These are phyloP conservation scores for Nicotiana undulata DNA, from an alignment of 257 asterid genomes.

Conservation along the genomic window DNA sequence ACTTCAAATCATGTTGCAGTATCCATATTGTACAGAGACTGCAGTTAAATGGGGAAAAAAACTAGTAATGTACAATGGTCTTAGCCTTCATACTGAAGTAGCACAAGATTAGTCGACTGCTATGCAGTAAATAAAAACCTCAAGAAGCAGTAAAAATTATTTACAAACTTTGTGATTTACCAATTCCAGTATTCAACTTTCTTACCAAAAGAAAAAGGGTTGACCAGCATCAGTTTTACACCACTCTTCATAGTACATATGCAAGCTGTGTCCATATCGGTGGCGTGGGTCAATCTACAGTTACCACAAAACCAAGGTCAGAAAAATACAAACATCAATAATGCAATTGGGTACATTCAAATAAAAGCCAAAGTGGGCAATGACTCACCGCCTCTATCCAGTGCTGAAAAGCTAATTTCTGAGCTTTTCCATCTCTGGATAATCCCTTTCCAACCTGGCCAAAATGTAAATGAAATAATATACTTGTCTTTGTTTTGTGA, in stretches of 20 bases:
- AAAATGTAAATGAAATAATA: conserved; percentile 10
- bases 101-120: not conserved
- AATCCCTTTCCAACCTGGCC: conserved; percentile 91
- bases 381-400: conserved; percentile 95
- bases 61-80: not conserved
- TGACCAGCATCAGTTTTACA: conserved; percentile 71
- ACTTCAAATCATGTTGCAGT: not conserved
- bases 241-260: conserved; percentile 77
- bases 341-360: not conserved
- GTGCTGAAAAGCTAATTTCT: conserved; percentile 84
- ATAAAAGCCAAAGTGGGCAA: not conserved
- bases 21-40: not conserved
- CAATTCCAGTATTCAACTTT: conserved; percentile 8
- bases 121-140: not conserved
- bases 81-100: not conserved
- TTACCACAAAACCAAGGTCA: conserved; percentile 3
- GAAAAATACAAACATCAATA: not conserved
- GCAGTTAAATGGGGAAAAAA: not conserved
- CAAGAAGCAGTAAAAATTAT: too few species aligned
- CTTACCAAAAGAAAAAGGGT: conserved; percentile 93
- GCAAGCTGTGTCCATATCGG: conserved; percentile 89
- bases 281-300: conserved; percentile 89
- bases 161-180: not conserved
- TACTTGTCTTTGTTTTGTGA: not conserved
- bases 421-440: conserved; percentile 72